These are phyloP conservation scores for Ampelomyces quisqualis DNA, from an alignment of 2,329 filamentous ascomycete species.

Conservation along the genomic window DNA sequence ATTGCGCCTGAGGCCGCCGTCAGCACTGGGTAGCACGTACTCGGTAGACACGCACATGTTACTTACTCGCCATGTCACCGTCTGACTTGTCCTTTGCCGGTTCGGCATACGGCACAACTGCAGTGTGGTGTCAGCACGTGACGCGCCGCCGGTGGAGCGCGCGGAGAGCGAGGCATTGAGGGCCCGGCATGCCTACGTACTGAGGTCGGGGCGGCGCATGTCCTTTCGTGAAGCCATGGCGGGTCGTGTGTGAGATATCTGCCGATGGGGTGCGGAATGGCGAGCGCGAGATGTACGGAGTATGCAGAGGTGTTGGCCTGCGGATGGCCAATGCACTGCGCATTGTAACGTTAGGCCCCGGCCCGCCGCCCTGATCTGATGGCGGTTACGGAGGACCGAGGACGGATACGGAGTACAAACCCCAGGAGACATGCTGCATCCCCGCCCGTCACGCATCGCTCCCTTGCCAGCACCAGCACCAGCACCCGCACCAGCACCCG, in stretches of 20 bases:
- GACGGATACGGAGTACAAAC: too few species aligned
- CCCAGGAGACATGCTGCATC: too few species aligned
- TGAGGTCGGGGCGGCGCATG: constrained; percentile 71
- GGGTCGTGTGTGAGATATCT: constrained; percentile 11
- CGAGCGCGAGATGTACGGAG: too few species aligned
- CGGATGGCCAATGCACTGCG: too few species aligned
- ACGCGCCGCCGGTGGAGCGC: constrained; percentile 12
- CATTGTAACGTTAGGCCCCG: not conserved
- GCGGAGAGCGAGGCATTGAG: too few species aligned
- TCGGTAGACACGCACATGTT: constrained; percentile 1
- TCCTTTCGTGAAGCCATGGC: constrained; percentile 71
- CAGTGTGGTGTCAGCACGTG: constrained; percentile 32
- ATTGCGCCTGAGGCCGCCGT: constrained; percentile 53
- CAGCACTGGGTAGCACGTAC: constrained; percentile 3
- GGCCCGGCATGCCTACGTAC: constrained; percentile 55
- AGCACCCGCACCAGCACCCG: constrained; percentile 2
- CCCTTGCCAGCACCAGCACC: constrained; percentile 5
- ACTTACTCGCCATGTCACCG: constrained; percentile 69
- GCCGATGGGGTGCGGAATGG: constrained; percentile 18
- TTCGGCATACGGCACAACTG: constrained; percentile 86
- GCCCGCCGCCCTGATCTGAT: constrained; percentile 1
- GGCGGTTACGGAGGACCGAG: too few species aligned
- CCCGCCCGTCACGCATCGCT: constrained; percentile 3
- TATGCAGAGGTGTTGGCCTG: too few species aligned
- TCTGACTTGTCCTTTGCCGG: constrained; percentile 65